A percentile compares a stretch with the other conserved stretches of the same genome.
Conservation (phyloP, 2,329 filamentous ascomycete species). For the Pestalotiopsis fici region DNA sequence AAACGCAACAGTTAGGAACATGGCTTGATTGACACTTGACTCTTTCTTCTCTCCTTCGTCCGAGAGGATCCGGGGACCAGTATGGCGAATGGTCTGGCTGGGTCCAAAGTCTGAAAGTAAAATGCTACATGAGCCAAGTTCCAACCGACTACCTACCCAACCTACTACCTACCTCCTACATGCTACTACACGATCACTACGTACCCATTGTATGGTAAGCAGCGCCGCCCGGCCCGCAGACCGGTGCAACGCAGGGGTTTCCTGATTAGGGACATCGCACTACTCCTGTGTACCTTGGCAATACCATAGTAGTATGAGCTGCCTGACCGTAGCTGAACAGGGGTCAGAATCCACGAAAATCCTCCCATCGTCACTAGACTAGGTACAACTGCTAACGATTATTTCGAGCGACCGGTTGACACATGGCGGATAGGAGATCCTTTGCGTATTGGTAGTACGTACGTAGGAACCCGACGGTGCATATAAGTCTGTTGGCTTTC, state of each 20-base stretch:
- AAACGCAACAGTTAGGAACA: neutral
- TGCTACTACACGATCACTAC: neutral
- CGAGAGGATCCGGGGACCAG: neutral
- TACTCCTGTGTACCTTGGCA: neutral
- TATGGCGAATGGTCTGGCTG: neutral
- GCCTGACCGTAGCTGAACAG: neutral
- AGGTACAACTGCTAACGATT: neutral
- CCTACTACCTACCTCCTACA: too few species aligned
- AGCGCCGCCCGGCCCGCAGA: neutral
- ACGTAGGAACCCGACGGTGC: neutral
- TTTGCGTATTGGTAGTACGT: too few species aligned
- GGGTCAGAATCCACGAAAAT: neutral
- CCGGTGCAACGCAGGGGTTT: neutral
- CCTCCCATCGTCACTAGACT: neutral
- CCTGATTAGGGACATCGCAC: neutral
- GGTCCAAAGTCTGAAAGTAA: neutral
- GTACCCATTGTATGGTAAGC: neutral
- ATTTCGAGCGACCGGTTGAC: neutral
- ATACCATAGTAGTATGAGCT: neutral
- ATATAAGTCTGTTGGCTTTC: neutral
- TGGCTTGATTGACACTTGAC: neutral
- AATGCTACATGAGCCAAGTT: neutral
- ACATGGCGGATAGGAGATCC: neutral
- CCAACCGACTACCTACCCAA: too few species aligned
- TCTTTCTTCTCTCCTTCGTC: neutral